Conservation (phyloP, 345 rosid genomes). For the Hypericum perforatum region DNA sequence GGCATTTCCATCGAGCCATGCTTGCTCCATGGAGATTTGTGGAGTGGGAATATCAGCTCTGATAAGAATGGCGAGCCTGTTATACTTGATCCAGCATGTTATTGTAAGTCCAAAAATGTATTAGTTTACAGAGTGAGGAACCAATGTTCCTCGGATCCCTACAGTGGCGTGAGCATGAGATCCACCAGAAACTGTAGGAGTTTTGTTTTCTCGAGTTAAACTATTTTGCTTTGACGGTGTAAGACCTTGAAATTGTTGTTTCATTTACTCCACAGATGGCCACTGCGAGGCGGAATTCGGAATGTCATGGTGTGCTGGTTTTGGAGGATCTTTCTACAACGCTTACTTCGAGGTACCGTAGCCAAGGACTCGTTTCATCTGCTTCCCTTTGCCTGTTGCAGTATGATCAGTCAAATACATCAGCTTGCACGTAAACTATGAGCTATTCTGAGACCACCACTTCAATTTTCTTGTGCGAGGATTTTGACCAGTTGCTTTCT, state of each 20-base stretch:
- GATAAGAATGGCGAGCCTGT: slow-evolving; percentile 76
- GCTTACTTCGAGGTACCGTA: slow-evolving; percentile 63
- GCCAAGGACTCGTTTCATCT: no score
- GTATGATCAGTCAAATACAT: no score
- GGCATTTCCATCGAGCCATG: slow-evolving; percentile 55
- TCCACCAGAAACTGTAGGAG: no score
- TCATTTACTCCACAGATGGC: slow-evolving; percentile 42
- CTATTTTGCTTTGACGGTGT: no score
- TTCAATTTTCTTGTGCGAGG: not conserved
- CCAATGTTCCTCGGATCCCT: no score
- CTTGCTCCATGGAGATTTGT: slow-evolving; percentile 92
- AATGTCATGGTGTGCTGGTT: slow-evolving; percentile 96
- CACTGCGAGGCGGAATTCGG: slow-evolving; percentile 94
- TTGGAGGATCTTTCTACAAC: slow-evolving; percentile 68
- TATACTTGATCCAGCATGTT: slow-evolving; percentile 94
- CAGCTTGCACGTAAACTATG: no score
- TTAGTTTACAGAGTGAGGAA: no score
- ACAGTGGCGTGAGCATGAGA: no score
- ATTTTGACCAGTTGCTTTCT: no score
- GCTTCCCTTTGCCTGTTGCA: no score
- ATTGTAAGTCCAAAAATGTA: slow-evolving; percentile 37
- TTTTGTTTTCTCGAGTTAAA: no score
- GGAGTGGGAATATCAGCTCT: slow-evolving; percentile 90
- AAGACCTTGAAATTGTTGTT: not conserved
- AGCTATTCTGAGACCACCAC: no score